These are phyloP conservation scores for Aspergillus sp. DNA, from an alignment of 2,329 filamentous ascomycete species.

Conservation along the genomic window DNA sequence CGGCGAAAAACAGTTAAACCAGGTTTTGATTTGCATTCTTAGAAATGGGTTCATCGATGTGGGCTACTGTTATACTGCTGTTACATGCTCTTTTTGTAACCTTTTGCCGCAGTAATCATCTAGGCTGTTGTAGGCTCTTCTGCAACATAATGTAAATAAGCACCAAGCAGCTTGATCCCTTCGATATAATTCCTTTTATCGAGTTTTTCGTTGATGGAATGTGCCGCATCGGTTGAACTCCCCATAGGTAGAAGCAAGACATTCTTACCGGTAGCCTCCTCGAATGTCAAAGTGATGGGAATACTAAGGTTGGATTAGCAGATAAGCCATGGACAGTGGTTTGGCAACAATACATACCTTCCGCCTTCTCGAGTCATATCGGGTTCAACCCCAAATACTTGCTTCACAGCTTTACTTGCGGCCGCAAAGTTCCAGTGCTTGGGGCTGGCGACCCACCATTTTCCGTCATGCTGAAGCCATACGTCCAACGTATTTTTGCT, in stretches of 20 bases:
- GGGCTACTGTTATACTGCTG: neutral
- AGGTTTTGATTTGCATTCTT: neutral
- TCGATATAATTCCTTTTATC: slow-evolving; percentile 98
- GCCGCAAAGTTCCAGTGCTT: slow-evolving; percentile 99
- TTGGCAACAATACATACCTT: slow-evolving; percentile 54
- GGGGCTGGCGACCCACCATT: slow-evolving; percentile 98
- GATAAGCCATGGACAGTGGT: slow-evolving; percentile 2
- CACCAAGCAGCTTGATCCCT: slow-evolving; percentile 91
- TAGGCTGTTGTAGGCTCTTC: slow-evolving; percentile 66
- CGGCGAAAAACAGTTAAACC: neutral
- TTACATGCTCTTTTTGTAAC: neutral
- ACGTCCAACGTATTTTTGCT: slow-evolving; percentile 91
- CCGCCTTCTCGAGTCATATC: slow-evolving; percentile 97
- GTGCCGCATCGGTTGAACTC: slow-evolving; percentile 91
- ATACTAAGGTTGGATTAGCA: slow-evolving; percentile 63
- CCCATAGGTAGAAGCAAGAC: slow-evolving; percentile 95
- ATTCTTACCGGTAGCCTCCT: slow-evolving; percentile 97
- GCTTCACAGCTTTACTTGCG: slow-evolving; percentile 91
- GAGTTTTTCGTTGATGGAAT: slow-evolving; percentile 98
- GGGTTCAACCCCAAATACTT: slow-evolving; percentile 89
- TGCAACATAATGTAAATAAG: slow-evolving; percentile 94
- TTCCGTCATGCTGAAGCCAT: slow-evolving; percentile 82
- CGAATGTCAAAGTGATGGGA: slow-evolving; percentile 93
- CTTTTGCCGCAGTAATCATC: neutral
- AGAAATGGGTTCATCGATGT: neutral